Evolutionary conservation across 1,139 yeast genomes (phyloP).

Genomic region (Kodamaea plutei): DNA sequence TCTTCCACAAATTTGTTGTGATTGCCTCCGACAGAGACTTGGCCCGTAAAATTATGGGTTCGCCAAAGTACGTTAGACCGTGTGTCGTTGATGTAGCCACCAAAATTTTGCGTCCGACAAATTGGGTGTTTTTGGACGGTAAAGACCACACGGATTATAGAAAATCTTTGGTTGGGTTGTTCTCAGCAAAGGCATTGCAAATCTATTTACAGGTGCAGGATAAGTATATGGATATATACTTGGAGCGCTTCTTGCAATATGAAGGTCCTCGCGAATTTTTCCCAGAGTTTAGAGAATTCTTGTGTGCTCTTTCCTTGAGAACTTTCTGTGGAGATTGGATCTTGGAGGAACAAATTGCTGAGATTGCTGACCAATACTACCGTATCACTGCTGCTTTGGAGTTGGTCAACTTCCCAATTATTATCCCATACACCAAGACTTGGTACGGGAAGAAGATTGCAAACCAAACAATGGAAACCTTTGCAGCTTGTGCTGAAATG

Average conservation of each 20-base stretch:
- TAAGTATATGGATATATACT: slow-evolving; percentile 73
- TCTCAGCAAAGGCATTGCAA: slow-evolving; percentile 78
- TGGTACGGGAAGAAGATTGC: slow-evolving; percentile 97
- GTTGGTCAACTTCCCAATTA: slow-evolving; percentile 94
- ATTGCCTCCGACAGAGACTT: slow-evolving; percentile 89
- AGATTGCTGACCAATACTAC: slow-evolving; percentile 87
- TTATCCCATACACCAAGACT: slow-evolving; percentile 90
- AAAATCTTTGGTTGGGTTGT: slow-evolving; percentile 82
- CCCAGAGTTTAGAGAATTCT: slow-evolving; percentile 90
- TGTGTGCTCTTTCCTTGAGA: slow-evolving; percentile 89
- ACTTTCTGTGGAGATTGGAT: slow-evolving; percentile 96
- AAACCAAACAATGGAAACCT: slow-evolving; percentile 88
- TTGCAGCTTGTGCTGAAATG: slow-evolving; percentile 80
- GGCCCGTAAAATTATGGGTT: slow-evolving; percentile 80
- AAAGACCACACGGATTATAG: slow-evolving; percentile 93
- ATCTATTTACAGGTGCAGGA: slow-evolving; percentile 83
- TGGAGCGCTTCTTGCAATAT: slow-evolving; percentile 58
- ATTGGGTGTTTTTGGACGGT: slow-evolving; percentile 98
- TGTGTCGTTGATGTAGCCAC: slow-evolving; percentile 97
- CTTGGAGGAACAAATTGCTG: slow-evolving; percentile 81
- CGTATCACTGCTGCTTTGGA: slow-evolving; percentile 92
- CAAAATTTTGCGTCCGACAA: slow-evolving; percentile 87
- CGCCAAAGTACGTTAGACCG: slow-evolving; percentile 88
- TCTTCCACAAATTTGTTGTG: slow-evolving; percentile 95
- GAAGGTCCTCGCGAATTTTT: slow-evolving; percentile 72